phyloP scores from a whole-genome alignment of 2,329 filamentous ascomycete genomes.

The Fusarium robinianum region DNA sequence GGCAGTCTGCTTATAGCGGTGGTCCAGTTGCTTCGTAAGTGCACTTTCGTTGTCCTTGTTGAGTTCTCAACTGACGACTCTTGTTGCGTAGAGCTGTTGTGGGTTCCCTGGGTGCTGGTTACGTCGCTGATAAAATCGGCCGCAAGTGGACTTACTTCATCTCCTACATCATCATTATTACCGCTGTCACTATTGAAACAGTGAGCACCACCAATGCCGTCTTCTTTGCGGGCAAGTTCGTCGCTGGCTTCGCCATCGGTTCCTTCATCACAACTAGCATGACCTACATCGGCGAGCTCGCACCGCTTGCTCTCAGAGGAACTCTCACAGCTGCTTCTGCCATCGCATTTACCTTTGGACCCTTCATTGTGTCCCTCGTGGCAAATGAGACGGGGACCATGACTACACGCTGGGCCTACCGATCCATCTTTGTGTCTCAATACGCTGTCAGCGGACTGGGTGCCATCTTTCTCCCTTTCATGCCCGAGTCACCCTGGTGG shows the following conservation, averaged over 20 bases:
- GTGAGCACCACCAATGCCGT: conserved; percentile 23
- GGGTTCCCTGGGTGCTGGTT: conserved; percentile 22
- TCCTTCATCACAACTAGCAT: conserved; percentile 22
- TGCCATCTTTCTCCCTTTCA: conserved; percentile 16
- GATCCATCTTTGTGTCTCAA: conserved; percentile 23
- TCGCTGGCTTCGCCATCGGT: conserved; percentile 22
- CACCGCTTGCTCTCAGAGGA: conserved; percentile 24
- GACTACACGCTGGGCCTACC: conserved; percentile 21
- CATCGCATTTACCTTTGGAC: conserved; percentile 24
- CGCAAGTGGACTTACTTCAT: conserved; percentile 24
- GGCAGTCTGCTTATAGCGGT: conserved; percentile 29
- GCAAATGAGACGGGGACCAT: conserved; percentile 15
- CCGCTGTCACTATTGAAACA: conserved; percentile 25
- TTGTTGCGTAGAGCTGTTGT: conserved; percentile 12
- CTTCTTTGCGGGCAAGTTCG: conserved; percentile 28
- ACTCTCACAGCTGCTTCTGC: conserved; percentile 19
- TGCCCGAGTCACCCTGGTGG: conserved; percentile 29
- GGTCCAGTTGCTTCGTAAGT: conserved; percentile 27
- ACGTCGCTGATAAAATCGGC: conserved; percentile 20
- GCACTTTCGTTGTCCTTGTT: too few species aligned
- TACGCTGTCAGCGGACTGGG: conserved; percentile 23
- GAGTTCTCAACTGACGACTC: not conserved
- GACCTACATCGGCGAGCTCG: conserved; percentile 27
- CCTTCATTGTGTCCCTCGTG: conserved; percentile 21
- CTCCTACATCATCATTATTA: conserved; percentile 19